Evolutionary conservation across 176 grass and related monocot species (phyloP).

Genomic region (Saccharum spontaneum): DNA sequence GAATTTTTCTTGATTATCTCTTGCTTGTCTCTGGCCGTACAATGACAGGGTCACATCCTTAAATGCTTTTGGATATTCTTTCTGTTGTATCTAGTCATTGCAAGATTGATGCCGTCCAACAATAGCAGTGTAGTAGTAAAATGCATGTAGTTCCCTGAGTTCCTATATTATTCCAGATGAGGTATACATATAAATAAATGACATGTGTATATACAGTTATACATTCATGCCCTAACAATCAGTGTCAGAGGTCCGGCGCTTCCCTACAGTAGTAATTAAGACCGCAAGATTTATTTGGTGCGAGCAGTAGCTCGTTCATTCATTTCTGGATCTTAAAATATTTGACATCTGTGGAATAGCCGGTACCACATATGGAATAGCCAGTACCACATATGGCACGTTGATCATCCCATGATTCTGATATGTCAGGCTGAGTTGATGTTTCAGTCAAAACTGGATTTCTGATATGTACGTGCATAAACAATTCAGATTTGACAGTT

Average conservation of each 20-base stretch:
- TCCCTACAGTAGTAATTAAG: not conserved
- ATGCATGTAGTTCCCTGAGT: not conserved
- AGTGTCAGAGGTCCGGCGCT: not conserved
- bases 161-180: constrained; percentile 9
- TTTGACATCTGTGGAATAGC: not conserved
- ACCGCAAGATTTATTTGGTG: not conserved
- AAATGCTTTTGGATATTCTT: not conserved
- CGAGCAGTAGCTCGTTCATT: not conserved
- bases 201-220: constrained; percentile 15
- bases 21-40: not conserved
- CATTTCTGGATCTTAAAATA: not conserved
- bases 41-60: not conserved
- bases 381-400: no score
- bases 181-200: constrained; percentile 19
- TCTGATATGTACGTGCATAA: no score
- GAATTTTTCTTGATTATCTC: constrained; percentile 5
- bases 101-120: constrained; percentile 28
- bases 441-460: not conserved
- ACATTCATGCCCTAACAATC: constrained; percentile 1
- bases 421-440: not conserved
- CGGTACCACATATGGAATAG: no score
- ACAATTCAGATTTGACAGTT: not conserved
- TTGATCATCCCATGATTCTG: no score
- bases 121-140: constrained; percentile 17
- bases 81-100: constrained; percentile 22